Evolutionary conservation across 169 alveolate genomes (phyloP).

Genomic region (Cardiosporidium cionae): DNA sequence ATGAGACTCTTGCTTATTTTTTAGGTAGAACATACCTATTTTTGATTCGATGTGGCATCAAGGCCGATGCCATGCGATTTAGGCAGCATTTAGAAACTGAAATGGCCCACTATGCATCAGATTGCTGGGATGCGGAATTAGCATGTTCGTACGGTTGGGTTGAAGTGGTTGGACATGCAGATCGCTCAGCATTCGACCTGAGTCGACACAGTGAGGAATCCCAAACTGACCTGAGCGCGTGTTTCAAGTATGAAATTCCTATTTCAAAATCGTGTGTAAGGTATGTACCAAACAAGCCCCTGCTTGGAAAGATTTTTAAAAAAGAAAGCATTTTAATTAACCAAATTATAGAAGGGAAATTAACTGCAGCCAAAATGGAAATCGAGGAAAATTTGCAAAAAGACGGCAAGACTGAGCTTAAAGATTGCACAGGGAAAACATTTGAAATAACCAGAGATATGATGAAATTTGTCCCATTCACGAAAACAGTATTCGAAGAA

Average conservation of each 20-base stretch:
- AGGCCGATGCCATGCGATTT: slow-evolving; percentile 81
- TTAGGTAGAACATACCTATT: slow-evolving; percentile 89
- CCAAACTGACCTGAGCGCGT: slow-evolving; percentile 39
- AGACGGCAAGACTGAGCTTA: slow-evolving; percentile 40
- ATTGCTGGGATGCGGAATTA: slow-evolving; percentile 99
- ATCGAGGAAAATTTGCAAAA: slow-evolving; percentile 38
- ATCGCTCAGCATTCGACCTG: slow-evolving; percentile 87
- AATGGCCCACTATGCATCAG: slow-evolving; percentile 98
- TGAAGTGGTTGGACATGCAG: slow-evolving; percentile 97
- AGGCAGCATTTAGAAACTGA: slow-evolving; percentile 91
- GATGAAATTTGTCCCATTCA: slow-evolving; percentile 64
- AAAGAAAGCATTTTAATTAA: slow-evolving; percentile 73
- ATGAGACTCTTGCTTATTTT: slow-evolving; percentile 93
- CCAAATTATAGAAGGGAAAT: slow-evolving; percentile 56
- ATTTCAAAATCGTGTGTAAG: slow-evolving; percentile 11
- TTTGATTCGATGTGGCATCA: slow-evolving; percentile 79
- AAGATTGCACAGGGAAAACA: slow-evolving; percentile 16
- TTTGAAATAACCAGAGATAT: slow-evolving; percentile 22
- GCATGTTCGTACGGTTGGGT: slow-evolving; percentile 93
- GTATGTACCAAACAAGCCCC: slow-evolving; percentile 6
- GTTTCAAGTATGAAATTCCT: slow-evolving; percentile 10
- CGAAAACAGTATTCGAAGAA: slow-evolving; percentile 79
- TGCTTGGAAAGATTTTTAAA: slow-evolving; percentile 10
- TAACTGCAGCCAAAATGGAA: slow-evolving; percentile 27
- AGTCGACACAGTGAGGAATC: slow-evolving; percentile 79